Conservation (phyloP, 2,329 filamentous ascomycete species). For the Rhinocladiella similis region DNA sequence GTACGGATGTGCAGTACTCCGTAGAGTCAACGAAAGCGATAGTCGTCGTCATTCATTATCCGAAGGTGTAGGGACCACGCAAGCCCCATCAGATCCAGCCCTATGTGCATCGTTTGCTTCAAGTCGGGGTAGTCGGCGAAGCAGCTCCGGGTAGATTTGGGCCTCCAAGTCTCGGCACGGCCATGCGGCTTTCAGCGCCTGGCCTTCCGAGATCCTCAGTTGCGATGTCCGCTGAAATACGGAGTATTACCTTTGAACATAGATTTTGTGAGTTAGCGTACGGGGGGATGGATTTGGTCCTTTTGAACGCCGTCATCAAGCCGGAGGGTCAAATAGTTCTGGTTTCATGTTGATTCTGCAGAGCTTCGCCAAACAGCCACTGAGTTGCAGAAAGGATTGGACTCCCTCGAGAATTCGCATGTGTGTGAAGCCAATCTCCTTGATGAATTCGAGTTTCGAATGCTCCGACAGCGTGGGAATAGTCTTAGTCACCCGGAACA, state of each 20-base stretch:
- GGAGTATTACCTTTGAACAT: no score
- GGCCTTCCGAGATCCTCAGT: no score
- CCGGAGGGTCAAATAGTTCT: constrained; percentile 64
- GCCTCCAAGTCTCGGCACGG: no score
- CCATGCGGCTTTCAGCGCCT: no score
- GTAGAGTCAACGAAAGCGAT: no score
- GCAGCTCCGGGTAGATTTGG: neutral
- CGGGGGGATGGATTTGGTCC: no score
- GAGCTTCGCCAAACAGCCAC: constrained; percentile 85
- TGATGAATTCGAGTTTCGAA: constrained; percentile 94
- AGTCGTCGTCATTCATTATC: neutral
- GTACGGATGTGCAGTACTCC: no score
- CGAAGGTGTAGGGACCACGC: neutral
- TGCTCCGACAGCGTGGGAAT: constrained; percentile 91
- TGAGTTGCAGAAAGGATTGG: constrained; percentile 89
- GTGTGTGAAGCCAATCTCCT: constrained; percentile 97
- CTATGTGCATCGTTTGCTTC: neutral
- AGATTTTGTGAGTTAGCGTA: no score
- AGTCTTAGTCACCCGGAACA: constrained; percentile 98
- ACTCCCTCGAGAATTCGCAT: constrained; percentile 99
- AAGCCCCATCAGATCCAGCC: neutral
- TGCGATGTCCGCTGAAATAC: no score
- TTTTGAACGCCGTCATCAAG: neutral
- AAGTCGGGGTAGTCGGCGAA: neutral
- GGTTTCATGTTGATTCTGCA: constrained; percentile 98